Evolutionary conservation across 1,284 basidiomycete genomes (phyloP).

Genomic region (Tremellales sp.): DNA sequence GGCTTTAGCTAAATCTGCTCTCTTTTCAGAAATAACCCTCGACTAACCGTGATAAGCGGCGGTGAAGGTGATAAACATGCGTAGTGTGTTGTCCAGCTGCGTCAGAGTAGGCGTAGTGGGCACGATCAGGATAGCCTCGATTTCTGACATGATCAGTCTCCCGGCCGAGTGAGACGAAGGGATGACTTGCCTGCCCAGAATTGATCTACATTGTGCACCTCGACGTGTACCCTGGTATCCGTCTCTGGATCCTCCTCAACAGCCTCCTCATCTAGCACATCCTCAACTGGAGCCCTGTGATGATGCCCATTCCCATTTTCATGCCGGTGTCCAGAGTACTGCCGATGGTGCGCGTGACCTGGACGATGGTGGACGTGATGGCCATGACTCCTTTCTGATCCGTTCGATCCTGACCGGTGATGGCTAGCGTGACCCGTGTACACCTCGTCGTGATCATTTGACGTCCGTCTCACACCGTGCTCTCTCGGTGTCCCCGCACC

Average conservation of each 20-base stretch:
- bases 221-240: conserved; percentile 16
- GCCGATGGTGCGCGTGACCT: background rate
- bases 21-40: background rate
- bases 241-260: conserved; percentile 1
- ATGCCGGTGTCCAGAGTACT: background rate
- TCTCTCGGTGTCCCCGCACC: too few species aligned
- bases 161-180: background rate
- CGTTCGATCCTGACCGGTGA: background rate
- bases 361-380: background rate
- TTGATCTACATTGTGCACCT: conserved; percentile 24
- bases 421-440: too few species aligned
- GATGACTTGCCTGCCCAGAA: conserved; percentile 30
- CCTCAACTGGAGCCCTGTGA: background rate
- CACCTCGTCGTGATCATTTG: too few species aligned
- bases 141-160: conserved; percentile 54
- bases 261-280: background rate
- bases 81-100: conserved; percentile 69
- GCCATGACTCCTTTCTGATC: background rate
- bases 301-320: background rate
- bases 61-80: conserved; percentile 71
- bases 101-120: conserved; percentile 64
- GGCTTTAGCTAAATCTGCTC: conserved; percentile 1
- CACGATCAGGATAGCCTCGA: conserved; percentile 72
- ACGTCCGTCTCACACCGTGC: too few species aligned
- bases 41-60: conserved; percentile 76